Conservation (phyloP, 768 basidiomycete species). For the Chalciporus pseudorubinellus region DNA sequence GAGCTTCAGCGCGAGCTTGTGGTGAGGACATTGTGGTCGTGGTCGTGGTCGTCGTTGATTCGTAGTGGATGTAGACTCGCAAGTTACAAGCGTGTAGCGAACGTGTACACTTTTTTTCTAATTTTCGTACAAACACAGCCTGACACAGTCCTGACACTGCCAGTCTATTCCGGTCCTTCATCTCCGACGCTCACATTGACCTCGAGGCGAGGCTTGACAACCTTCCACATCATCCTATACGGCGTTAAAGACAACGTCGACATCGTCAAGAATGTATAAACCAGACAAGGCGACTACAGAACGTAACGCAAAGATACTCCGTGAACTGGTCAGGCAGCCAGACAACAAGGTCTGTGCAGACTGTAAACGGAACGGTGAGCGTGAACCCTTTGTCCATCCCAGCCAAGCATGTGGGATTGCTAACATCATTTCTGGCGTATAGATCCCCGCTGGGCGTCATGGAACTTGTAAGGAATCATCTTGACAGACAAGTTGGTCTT, state of each 20-base stretch:
- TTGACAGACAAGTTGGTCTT: not conserved
- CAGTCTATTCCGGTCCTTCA: not conserved
- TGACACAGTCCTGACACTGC: not conserved
- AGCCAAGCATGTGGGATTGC: not conserved
- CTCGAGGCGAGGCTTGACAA: conserved; percentile 1
- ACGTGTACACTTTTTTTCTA: not conserved
- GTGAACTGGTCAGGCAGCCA: conserved; percentile 83
- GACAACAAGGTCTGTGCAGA: conserved; percentile 96
- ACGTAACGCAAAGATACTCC: conserved; percentile 68
- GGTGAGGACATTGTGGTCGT: conserved; percentile 40
- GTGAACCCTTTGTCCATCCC: not conserved
- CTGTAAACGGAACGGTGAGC: conserved; percentile 91
- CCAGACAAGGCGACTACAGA: conserved; percentile 90
- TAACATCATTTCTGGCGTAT: not conserved
- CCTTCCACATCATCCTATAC: not conserved
- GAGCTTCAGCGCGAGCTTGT: conserved; percentile 72
- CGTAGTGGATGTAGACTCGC: conserved; percentile 1
- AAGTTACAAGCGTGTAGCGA: not conserved
- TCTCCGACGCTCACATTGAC: not conserved
- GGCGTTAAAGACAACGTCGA: not conserved
- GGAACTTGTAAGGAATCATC: conserved; percentile 74
- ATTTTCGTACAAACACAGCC: not conserved
- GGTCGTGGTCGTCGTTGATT: not conserved
- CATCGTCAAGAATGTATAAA: conserved; percentile 34
- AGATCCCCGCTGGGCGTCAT: conserved; percentile 99